phyloP scores from a whole-genome alignment of 108 stramenopile genomes.

The Nannochloropsis gaditana region DNA sequence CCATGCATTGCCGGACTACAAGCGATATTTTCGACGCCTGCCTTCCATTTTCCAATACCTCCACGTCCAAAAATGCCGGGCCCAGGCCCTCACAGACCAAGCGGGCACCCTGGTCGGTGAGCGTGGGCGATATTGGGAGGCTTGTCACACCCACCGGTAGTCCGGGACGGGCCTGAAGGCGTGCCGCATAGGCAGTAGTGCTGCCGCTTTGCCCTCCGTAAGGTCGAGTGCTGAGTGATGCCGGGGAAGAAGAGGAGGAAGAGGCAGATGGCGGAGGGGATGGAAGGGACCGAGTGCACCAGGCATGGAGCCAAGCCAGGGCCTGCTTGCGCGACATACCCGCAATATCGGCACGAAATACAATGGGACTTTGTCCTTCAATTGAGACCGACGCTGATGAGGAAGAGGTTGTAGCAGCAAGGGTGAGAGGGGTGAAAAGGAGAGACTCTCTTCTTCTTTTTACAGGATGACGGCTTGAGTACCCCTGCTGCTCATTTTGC shows the following conservation, averaged over 20 bases:
- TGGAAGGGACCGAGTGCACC: background rate
- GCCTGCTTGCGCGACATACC: background rate
- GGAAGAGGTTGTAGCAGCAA: slow-evolving; percentile 7
- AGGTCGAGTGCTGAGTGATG: background rate
- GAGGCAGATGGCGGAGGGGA: background rate
- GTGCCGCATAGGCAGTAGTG: background rate
- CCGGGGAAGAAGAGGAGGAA: background rate
- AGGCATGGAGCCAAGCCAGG: background rate
- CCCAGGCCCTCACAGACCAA: background rate
- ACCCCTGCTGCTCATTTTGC: no score
- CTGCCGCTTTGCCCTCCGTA: slow-evolving; percentile 6
- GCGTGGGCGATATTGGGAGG: background rate
- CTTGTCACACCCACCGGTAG: background rate
- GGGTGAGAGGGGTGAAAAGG: background rate
- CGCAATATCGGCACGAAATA: background rate
- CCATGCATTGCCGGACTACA: background rate
- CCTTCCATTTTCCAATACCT: background rate
- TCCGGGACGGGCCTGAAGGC: slow-evolving; percentile 7
- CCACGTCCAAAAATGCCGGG: background rate
- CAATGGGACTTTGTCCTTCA: background rate
- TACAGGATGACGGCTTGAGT: no score
- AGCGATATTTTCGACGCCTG: background rate
- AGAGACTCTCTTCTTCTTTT: no score
- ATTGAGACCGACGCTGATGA: background rate
- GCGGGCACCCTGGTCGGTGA: background rate